These are phyloP conservation scores for Dinochytrium kinnereticum DNA, from an alignment of 371 early-diverging fungal genomes.

Conservation along the genomic window DNA sequence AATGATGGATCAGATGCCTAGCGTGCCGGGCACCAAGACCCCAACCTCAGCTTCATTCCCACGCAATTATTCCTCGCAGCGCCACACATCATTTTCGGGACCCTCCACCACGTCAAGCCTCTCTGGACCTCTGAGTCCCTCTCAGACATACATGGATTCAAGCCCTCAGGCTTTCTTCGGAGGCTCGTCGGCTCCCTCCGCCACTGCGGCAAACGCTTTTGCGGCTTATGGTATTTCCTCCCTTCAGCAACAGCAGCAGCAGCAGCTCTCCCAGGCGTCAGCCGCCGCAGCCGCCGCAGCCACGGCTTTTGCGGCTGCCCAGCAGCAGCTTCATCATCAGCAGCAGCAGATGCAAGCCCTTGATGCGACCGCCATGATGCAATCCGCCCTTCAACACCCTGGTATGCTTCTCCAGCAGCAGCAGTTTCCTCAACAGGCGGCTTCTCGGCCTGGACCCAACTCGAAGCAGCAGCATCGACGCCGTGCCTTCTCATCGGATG, in stretches of 20 bases:
- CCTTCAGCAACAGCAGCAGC: conserved; percentile 3
- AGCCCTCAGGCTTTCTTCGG: not conserved
- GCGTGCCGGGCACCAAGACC: not conserved
- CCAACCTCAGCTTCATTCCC: not conserved
- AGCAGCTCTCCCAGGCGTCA: not conserved
- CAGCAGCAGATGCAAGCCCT: not conserved
- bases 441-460: not conserved
- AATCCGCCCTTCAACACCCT: not conserved
- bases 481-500: not conserved
- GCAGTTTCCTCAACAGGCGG: not conserved
- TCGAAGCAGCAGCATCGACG: conserved; percentile 11
- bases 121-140: not conserved
- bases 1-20: not conserved
- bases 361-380: not conserved
- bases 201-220: not conserved
- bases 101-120: no score
- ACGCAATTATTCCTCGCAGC: not conserved
- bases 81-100: not conserved
- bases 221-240: not conserved
- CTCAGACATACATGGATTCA: not conserved
- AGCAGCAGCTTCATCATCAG: conserved; percentile 5
- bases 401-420: not conserved
- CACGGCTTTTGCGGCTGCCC: not conserved
- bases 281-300: conserved; percentile 6
- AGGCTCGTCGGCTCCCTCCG: not conserved